Evolutionary conservation across 495 filamentous ascomycete genomes (phyloP).

Genomic region (Neurospora hispaniola): DNA sequence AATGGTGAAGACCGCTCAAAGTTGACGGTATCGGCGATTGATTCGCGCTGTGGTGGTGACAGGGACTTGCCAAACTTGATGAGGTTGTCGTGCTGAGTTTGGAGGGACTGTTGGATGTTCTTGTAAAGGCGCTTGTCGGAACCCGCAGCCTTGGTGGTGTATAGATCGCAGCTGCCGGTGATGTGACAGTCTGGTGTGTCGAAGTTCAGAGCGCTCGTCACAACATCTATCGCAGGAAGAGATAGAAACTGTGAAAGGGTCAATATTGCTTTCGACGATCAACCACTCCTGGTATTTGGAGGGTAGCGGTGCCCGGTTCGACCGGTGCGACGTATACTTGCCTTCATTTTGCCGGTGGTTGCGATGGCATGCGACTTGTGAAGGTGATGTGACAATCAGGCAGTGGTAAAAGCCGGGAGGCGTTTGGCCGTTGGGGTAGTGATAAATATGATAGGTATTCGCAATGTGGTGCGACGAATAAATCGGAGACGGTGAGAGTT

Average conservation of each 20-base stretch:
- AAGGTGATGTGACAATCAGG: not conserved
- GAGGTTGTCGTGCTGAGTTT: constrained; percentile 78
- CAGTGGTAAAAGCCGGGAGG: not conserved
- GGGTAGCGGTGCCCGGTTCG: not conserved
- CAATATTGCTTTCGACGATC: not conserved
- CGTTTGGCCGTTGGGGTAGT: not conserved
- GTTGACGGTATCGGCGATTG: constrained; percentile 52
- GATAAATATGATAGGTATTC: not conserved
- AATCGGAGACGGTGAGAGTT: not conserved
- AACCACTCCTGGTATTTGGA: not conserved
- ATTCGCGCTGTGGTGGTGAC: constrained; percentile 59
- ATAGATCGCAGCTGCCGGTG: constrained; percentile 85
- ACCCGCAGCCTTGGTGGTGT: constrained; percentile 91
- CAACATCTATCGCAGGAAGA: constrained; percentile 75
- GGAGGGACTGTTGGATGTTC: constrained; percentile 78
- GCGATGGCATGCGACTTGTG: constrained; percentile 2
- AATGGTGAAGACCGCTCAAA: constrained; percentile 80
- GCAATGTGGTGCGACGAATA: not conserved
- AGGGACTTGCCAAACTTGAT: constrained; percentile 71
- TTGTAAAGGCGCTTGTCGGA: constrained; percentile 95
- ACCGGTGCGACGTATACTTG: constrained; percentile 6
- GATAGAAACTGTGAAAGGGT: constrained; percentile 64
- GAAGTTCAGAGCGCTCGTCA: constrained; percentile 87
- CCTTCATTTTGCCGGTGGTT: constrained; percentile 30
- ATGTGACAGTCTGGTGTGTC: constrained; percentile 84